Base-by-base conservation (phyloP, 306 rosid genomes). In the Dryas drummondii region DNA sequence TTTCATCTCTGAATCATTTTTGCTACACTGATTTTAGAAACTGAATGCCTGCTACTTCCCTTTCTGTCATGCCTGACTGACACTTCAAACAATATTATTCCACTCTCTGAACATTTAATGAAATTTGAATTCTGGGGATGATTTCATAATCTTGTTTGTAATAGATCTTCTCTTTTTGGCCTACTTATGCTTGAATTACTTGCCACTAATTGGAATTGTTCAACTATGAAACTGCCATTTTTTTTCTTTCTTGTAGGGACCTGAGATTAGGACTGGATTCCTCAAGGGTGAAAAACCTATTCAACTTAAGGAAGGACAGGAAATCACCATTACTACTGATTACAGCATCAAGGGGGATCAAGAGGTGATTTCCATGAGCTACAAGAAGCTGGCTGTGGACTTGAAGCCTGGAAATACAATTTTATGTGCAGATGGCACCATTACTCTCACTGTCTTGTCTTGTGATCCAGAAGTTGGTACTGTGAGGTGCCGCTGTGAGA, bases 251-350 rank as follows among this genome's bases (percentile, higher is more conserved):
- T 55, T 76, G 59, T 68, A 93, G 98, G 98, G 98, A 59, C 98
- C 98, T 51, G 98, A 93, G 89, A 93, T 93, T 83, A 91, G 98
- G 48, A 93, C 98, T 71, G 98, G 98, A 75, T 91, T 91, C 78
- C 82, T 93, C 45, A 75, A 87, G 76, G 92, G 89, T 91, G 93
- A 89, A 56, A 93, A 91, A 71, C 88, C 97, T 66, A 82, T 93
- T 84, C 96, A 91, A 73, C 93, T 93, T 55, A 93, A 89, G 79
- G 97, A 93, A 87, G 96, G 97, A 26, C 96, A 89, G 80, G 98
- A 93, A 78, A 87, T 93, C 68, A 87, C 88, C 79, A 89, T 93
- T 52, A 84, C 88, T 75, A 91, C 96, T 37, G 94, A 93, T 82
- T 93, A 93, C 76, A 75, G 55, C 79, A 86, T 93, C 78, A 85